These are phyloP conservation scores for Cladosporium austrohemisphaericum DNA, from an alignment of 2,329 filamentous ascomycete species.

Conservation along the genomic window DNA sequence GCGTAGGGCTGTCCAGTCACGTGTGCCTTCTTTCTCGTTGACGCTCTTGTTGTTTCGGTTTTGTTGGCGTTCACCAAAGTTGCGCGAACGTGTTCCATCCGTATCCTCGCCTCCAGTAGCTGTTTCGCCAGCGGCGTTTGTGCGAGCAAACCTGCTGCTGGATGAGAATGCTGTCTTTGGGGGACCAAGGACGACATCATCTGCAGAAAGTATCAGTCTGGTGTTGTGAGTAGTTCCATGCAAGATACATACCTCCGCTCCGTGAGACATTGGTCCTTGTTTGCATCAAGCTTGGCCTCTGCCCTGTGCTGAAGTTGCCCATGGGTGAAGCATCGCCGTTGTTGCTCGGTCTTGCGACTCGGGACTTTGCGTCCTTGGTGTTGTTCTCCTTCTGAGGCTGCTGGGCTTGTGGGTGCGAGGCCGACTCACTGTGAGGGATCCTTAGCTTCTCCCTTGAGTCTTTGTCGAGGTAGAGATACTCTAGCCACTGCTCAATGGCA, in stretches of 20 bases:
- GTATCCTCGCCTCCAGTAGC: conserved; percentile 30
- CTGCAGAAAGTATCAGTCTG: conserved; percentile 52
- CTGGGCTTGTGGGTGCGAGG: conserved; percentile 15
- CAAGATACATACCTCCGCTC: conserved; percentile 26
- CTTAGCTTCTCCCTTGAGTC: conserved; percentile 36
- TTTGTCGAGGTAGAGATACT: conserved; percentile 53
- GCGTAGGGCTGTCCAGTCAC: conserved; percentile 66
- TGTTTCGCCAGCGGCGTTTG: conserved; percentile 32
- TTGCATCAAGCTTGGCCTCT: conserved; percentile 30
- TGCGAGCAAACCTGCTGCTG: conserved; percentile 53
- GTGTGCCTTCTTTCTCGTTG: conserved; percentile 34
- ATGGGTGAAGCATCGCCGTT: conserved; percentile 28
- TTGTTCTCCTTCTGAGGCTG: conserved; percentile 19
- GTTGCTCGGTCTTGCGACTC: conserved; percentile 13
- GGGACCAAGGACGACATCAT: conserved; percentile 82
- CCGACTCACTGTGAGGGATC: conserved; percentile 35
- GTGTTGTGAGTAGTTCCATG: not conserved
- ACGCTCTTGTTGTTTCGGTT: conserved; percentile 37
- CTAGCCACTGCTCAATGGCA: conserved; percentile 93
- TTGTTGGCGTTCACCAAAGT: conserved; percentile 41
- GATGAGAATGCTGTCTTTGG: conserved; percentile 81
- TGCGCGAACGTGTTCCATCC: conserved; percentile 35
- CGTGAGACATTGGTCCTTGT: conserved; percentile 23
- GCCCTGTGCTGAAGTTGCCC: conserved; percentile 35
- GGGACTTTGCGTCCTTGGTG: conserved; percentile 8